phyloP scores from a whole-genome alignment of 106 monocot species.

The Cymbidium sinense region DNA sequence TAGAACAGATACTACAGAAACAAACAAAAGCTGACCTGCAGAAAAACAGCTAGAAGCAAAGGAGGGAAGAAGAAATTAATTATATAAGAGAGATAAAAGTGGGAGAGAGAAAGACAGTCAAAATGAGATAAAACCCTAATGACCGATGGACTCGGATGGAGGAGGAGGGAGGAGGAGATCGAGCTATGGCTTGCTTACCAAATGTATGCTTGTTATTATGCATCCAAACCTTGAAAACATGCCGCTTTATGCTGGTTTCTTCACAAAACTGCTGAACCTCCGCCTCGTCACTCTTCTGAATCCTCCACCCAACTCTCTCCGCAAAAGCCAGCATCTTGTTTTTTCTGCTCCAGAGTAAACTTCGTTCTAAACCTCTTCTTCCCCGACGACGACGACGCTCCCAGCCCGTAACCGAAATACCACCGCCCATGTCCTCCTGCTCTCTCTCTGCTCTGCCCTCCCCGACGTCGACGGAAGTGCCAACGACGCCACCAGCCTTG shows the following conservation, averaged over 20 bases:
- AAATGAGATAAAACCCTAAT: background rate
- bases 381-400: constrained; percentile 9
- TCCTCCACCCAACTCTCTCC: constrained; percentile 51
- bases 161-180: background rate
- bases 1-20: background rate
- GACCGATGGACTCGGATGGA: background rate
- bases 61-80: background rate
- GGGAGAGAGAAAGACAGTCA: background rate
- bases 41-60: background rate
- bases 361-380: constrained; percentile 61
- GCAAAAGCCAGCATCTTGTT: constrained; percentile 57
- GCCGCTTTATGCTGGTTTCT: constrained; percentile 40
- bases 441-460: constrained; percentile 44
- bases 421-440: constrained; percentile 11
- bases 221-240: constrained; percentile 70
- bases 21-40: no score
- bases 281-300: constrained; percentile 60
- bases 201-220: constrained; percentile 74
- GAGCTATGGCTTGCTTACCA: constrained; percentile 29
- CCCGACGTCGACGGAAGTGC: constrained; percentile 49
- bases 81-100: background rate
- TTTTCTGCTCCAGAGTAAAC: constrained; percentile 64
- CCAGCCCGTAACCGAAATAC: background rate
- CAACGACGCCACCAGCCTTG: background rate
- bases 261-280: constrained; percentile 58